Evolutionary conservation across 2,329 filamentous ascomycete species (phyloP).

Genomic region (Zasmidium citrigriseum): DNA sequence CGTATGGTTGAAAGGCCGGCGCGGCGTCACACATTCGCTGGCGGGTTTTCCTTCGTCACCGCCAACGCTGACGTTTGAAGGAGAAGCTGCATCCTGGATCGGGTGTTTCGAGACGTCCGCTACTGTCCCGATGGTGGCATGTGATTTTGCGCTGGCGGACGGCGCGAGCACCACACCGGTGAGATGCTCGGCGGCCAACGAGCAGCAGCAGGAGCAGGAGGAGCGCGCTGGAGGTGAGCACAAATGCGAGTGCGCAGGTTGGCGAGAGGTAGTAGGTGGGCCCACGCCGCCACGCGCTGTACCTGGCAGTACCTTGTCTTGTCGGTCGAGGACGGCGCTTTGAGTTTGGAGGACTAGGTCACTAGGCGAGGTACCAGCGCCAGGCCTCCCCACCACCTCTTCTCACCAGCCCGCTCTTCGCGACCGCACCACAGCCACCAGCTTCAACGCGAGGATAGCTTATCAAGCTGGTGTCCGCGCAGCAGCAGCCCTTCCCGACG

Average conservation of each 20-base stretch:
- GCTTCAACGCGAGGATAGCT: not conserved
- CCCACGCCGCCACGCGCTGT: constrained; percentile 14
- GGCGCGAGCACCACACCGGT: not conserved
- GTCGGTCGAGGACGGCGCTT: not conserved
- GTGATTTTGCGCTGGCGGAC: constrained; percentile 10
- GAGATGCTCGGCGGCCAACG: not conserved
- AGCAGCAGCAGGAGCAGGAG: too few species aligned
- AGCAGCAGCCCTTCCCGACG: constrained; percentile 11
- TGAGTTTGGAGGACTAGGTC: constrained; percentile 13
- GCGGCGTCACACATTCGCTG: constrained; percentile 13
- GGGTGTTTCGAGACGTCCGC: constrained; percentile 15
- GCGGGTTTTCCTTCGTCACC: constrained; percentile 11
- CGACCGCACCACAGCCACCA: constrained; percentile 2
- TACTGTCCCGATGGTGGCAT: constrained; percentile 16
- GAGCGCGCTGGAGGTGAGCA: too few species aligned
- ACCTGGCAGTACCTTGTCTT: constrained; percentile 18
- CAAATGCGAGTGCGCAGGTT: not conserved
- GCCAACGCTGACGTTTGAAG: constrained; percentile 19
- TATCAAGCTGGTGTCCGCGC: constrained; percentile 11
- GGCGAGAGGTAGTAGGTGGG: not conserved
- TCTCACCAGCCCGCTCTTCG: not conserved
- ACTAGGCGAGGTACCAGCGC: constrained; percentile 18
- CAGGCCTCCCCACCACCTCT: constrained; percentile 17
- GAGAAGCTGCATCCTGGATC: constrained; percentile 20
- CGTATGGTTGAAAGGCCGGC: constrained; percentile 4